Evolutionary conservation across 1,284 basidiomycete species (phyloP), one percentile per base, ranked within the genome.

Genomic region (Agaricales sp.): DNA sequence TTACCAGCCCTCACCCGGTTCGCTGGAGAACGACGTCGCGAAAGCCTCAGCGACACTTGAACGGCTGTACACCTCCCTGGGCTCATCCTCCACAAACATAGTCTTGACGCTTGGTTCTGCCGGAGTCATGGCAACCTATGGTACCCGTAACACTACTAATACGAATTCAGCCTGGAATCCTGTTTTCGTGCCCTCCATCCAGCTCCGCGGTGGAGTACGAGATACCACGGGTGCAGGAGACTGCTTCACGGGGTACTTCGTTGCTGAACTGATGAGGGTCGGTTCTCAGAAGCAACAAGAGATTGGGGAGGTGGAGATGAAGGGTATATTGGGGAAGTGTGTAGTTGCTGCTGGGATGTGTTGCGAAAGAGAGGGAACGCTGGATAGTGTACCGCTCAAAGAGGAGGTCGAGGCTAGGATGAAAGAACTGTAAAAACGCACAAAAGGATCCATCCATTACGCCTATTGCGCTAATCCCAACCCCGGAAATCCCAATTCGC

Each of bases 221-320:
- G 77, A 80, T 56, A 79, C 77, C 0, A 80, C 78, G 0, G 77
- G 78, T 4, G 78, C 78, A 1, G 78, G 77, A 0, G 78, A 80
- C 55, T 78, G 75, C 52, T 79, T 79, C 56, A 69, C 76, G 0
- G 77, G 78, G 11, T 80, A 77, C 56, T 68, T 80, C 53, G 72
- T 78, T 6, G 64, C 68, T 4, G 75, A 72, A 0, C 61, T 80
- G 43, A 78, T 80, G 77, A 59, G 64, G 39, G 53, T 66, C 1
- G 61, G 59, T 0, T 50, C 50, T 19, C 24, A 54, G 47, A 50
- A 57, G 13, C 57, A 60, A 8, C 48, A 52, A 3, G 59, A 57
- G 18, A 62, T 68, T 26, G 54, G 51, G 18, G 61, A 61, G 46
- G 53, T 61, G 11, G 69, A 71, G 45, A 51, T 71, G 6, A 54